These are phyloP conservation scores for Ustilago nuda DNA, from an alignment of 1,284 basidiomycete species.

Conservation along the genomic window DNA sequence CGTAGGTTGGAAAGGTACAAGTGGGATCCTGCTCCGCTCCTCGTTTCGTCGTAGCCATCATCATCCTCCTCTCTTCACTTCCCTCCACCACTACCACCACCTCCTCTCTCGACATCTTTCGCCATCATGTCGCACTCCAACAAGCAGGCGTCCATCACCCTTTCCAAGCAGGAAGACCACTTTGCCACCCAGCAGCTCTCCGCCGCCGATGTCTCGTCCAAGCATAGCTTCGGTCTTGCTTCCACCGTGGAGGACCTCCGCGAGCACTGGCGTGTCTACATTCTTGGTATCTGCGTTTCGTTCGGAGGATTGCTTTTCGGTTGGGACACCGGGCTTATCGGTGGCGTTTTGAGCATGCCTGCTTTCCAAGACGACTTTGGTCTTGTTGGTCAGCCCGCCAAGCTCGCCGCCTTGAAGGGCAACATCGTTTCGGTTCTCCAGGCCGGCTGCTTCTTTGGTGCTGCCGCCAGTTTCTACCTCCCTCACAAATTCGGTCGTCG, in stretches of 20 bases:
- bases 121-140: slow-evolving; percentile 21
- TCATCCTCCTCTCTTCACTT: neutral
- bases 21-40: neutral
- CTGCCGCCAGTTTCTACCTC: slow-evolving; percentile 59
- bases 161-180: slow-evolving; percentile 36
- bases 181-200: slow-evolving; percentile 7
- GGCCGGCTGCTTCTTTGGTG: slow-evolving; percentile 65
- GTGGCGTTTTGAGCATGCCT: slow-evolving; percentile 41
- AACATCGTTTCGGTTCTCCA: slow-evolving; percentile 65
- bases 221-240: slow-evolving; percentile 12
- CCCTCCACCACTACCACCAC: neutral
- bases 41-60: neutral
- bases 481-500: slow-evolving; percentile 61
- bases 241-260: slow-evolving; percentile 32
- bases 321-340: slow-evolving; percentile 51
- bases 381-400: slow-evolving; percentile 16
- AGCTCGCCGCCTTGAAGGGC: slow-evolving; percentile 53
- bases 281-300: slow-evolving; percentile 36
- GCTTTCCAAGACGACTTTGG: slow-evolving; percentile 51
- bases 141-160: slow-evolving; percentile 31
- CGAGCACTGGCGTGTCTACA: slow-evolving; percentile 47
- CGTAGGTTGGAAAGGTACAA: slow-evolving; percentile 14
- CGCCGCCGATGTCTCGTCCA: slow-evolving; percentile 15
- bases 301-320: slow-evolving; percentile 50
- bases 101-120: neutral